Conservation (phyloP, 1,284 basidiomycete species). For the Tilletiopsis washingtonensis region DNA sequence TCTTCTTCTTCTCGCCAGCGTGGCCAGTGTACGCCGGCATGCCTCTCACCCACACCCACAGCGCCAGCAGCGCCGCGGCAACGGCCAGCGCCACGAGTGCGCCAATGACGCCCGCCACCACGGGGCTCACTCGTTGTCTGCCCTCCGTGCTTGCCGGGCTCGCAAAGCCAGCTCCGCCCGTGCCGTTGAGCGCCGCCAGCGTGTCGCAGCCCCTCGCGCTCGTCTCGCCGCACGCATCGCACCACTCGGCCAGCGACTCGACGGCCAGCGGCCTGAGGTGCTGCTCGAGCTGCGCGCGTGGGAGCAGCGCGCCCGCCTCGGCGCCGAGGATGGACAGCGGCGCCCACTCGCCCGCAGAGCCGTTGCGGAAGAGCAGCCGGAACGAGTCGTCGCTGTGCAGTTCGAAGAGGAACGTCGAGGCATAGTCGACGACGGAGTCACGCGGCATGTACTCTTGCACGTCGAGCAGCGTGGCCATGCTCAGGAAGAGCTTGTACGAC, state of each 20-base stretch:
- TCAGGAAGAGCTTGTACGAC: constrained; percentile 81
- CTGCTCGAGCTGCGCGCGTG: no score
- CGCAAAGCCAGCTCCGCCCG: constrained; percentile 26
- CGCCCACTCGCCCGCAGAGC: constrained; percentile 51
- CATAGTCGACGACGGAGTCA: constrained; percentile 60
- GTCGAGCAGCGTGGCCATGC: constrained; percentile 62
- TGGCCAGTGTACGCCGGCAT: no score
- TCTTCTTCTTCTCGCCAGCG: no score
- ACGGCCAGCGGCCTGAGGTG: constrained; percentile 61
- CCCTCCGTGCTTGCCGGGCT: constrained; percentile 23
- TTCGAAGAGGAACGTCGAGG: constrained; percentile 69
- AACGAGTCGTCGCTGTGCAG: constrained; percentile 52
- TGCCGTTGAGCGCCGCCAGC: constrained; percentile 33
- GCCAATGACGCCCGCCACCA: constrained; percentile 37
- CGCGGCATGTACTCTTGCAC: constrained; percentile 11
- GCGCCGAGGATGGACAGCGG: constrained; percentile 38
- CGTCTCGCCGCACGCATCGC: constrained; percentile 44
- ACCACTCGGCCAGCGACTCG: constrained; percentile 48
- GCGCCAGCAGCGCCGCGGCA: constrained; percentile 3
- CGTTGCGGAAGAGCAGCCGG: constrained; percentile 77
- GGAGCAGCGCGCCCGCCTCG: constrained; percentile 54
- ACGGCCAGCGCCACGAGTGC: constrained; percentile 31
- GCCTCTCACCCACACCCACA: no score
- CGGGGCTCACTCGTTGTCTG: constrained; percentile 31
- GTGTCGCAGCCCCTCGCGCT: constrained; percentile 24